Conservation (phyloP, 805 yeast species). For the Metschnikowia henanensis region DNA sequence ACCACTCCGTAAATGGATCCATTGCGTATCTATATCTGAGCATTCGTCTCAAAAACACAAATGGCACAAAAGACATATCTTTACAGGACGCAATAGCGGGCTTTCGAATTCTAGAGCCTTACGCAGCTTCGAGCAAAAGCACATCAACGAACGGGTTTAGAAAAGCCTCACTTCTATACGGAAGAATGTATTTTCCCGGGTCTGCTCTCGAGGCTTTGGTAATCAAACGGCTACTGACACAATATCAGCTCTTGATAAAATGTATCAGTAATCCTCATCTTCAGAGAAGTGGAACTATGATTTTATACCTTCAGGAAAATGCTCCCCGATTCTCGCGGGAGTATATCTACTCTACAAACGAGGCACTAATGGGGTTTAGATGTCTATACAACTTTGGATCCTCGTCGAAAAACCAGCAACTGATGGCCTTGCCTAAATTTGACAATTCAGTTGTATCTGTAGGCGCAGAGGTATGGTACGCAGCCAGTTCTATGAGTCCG, state of each 20-base stretch:
- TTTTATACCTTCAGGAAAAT: conserved; percentile 71
- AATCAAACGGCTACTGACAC: conserved; percentile 57
- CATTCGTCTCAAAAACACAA: conserved; percentile 49
- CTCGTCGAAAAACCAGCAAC: conserved; percentile 6
- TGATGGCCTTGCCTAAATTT: conserved; percentile 34
- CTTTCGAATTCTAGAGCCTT: conserved; percentile 57
- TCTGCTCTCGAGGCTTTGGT: conserved; percentile 86
- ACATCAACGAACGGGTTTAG: background rate
- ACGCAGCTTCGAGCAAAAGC: conserved; percentile 12
- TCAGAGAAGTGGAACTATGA: conserved; percentile 55
- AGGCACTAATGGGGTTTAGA: conserved; percentile 78
- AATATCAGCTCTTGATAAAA: conserved; percentile 66
- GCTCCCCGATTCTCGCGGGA: conserved; percentile 67
- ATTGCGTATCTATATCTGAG: conserved; percentile 79
- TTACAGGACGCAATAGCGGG: conserved; percentile 72
- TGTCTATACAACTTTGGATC: conserved; percentile 66
- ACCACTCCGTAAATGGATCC: conserved; percentile 72
- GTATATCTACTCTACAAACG: conserved; percentile 78
- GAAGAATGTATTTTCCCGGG: conserved; percentile 86
- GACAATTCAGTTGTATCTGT: conserved; percentile 66
- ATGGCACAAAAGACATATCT: conserved; percentile 51
- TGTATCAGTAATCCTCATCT: conserved; percentile 69
- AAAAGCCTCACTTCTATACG: conserved; percentile 58
- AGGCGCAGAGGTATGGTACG: conserved; percentile 91
- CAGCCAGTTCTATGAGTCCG: conserved; percentile 79